Evolutionary conservation across 148 eudicot species (phyloP).

Genomic region (Spergularia bocconei): DNA sequence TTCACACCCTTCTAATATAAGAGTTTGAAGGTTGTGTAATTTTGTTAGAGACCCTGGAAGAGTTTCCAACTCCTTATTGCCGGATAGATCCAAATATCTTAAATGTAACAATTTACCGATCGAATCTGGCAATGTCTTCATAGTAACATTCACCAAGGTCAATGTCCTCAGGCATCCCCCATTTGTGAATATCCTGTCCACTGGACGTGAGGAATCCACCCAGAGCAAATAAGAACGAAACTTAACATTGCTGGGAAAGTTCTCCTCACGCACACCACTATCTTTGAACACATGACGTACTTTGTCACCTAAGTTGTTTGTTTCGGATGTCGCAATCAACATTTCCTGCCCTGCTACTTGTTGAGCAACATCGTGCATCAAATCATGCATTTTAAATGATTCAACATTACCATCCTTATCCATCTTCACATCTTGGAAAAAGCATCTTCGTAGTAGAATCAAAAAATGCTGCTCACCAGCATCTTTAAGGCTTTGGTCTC

Average conservation of each 20-base stretch:
- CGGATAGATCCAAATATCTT: no score
- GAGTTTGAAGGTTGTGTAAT: no score
- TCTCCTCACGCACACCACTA: neutral
- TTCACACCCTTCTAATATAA: no score
- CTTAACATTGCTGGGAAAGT: neutral
- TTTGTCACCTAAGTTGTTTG: neutral
- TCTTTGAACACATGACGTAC: slow-evolving; percentile 20
- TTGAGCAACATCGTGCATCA: no score
- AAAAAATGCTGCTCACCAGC: slow-evolving; percentile 8
- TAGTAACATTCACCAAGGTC: no score
- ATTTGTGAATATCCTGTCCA: neutral
- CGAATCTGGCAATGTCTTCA: no score
- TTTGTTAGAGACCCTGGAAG: no score
- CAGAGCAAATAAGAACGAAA: slow-evolving; percentile 6
- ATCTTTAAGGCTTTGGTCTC: slow-evolving; percentile 14
- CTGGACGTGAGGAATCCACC: neutral
- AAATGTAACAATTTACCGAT: no score
- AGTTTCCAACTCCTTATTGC: no score
- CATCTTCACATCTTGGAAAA: neutral
- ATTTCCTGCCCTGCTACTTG: slow-evolving; percentile 6
- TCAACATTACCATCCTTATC: no score
- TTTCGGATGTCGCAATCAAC: neutral
- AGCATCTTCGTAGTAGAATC: slow-evolving; percentile 22
- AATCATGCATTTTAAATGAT: no score
- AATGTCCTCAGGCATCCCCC: neutral